A percentile compares a stretch with the other conserved stretches of the same genome.
Evolutionary conservation across 1,284 basidiomycete genomes (phyloP).

Genomic region (Cutaneotrichosporon dermatis): DNA sequence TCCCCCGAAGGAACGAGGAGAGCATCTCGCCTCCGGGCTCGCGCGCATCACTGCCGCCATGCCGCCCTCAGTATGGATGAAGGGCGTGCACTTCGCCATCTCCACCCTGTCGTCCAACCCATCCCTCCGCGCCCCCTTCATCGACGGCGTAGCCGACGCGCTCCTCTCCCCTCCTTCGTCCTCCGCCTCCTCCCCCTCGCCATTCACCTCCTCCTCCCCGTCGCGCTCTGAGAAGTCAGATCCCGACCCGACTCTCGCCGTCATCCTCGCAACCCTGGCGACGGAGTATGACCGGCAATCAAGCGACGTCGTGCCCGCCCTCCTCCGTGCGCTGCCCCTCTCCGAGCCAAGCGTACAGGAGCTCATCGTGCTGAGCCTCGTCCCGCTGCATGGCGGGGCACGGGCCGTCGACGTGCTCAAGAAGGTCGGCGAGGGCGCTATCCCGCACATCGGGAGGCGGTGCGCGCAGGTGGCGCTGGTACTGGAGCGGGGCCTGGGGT

Average conservation of each 20-base stretch:
- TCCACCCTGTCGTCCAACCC: slow-evolving; percentile 10
- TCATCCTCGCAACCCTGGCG: slow-evolving; percentile 18
- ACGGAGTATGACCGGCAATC: slow-evolving; percentile 13
- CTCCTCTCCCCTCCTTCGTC: background rate
- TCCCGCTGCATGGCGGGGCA: slow-evolving; percentile 14
- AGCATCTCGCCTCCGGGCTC: slow-evolving; percentile 7
- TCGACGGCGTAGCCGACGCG: background rate
- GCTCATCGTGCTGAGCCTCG: slow-evolving; percentile 22
- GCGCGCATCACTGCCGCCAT: slow-evolving; percentile 6
- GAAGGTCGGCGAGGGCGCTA: background rate
- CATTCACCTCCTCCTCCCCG: too few relatives aligned
- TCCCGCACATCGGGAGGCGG: slow-evolving; percentile 17
- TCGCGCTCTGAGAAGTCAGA: too few relatives aligned
- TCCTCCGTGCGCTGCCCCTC: slow-evolving; percentile 4
- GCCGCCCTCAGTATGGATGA: slow-evolving; percentile 21
- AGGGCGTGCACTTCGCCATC: slow-evolving; percentile 17
- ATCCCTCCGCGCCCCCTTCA: background rate
- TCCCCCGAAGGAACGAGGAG: slow-evolving; percentile 1
- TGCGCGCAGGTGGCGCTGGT: slow-evolving; percentile 19
- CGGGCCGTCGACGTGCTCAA: background rate
- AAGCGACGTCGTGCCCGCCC: background rate
- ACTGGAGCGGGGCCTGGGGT: slow-evolving; percentile 12
- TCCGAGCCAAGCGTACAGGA: slow-evolving; percentile 25
- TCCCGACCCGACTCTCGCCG: slow-evolving; percentile 11
- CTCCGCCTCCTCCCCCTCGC: too few relatives aligned